phyloP scores from a whole-genome alignment of 208 protist genomes.

The Leishmania tropica region DNA sequence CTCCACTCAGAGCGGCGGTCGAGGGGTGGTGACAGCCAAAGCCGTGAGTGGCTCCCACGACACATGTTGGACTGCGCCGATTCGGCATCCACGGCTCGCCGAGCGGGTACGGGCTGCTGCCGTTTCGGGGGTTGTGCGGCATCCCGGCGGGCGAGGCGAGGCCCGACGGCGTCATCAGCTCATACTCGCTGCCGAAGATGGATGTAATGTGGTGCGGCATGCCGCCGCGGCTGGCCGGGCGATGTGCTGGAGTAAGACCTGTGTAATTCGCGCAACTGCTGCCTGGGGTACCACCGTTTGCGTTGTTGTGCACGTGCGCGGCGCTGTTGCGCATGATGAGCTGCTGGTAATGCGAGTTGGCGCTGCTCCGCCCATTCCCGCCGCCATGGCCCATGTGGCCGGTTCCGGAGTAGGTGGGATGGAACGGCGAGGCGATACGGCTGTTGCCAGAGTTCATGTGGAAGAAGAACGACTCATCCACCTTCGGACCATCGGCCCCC shows the following conservation, averaged over 20 bases:
- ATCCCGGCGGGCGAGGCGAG: conserved; percentile 23
- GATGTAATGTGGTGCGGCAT: conserved; percentile 31
- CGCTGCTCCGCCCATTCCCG: conserved; percentile 6
- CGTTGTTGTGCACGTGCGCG: conserved; percentile 13
- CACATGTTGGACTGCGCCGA: conserved; percentile 29
- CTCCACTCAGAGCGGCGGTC: neutral
- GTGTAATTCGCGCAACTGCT: conserved; percentile 9
- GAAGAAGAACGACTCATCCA: conserved; percentile 34
- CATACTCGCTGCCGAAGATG: conserved; percentile 32
- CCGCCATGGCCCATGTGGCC: conserved; percentile 7
- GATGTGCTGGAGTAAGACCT: conserved; percentile 27
- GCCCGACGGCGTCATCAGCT: conserved; percentile 31
- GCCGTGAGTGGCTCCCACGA: neutral
- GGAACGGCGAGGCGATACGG: conserved; percentile 29
- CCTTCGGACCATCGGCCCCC: conserved; percentile 30
- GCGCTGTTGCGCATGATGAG: conserved; percentile 25
- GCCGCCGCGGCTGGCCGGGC: conserved; percentile 21
- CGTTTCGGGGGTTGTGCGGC: conserved; percentile 28
- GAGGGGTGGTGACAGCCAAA: neutral
- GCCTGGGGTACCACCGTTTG: conserved; percentile 22
- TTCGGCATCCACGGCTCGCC: conserved; percentile 26
- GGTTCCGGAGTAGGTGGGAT: conserved; percentile 18
- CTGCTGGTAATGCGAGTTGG: conserved; percentile 25
- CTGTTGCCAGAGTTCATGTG: conserved; percentile 40
- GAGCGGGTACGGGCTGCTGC: conserved; percentile 29